Evolutionary conservation across 768 basidiomycete genomes (phyloP).

Genomic region (Lactarius sanguifluus): DNA sequence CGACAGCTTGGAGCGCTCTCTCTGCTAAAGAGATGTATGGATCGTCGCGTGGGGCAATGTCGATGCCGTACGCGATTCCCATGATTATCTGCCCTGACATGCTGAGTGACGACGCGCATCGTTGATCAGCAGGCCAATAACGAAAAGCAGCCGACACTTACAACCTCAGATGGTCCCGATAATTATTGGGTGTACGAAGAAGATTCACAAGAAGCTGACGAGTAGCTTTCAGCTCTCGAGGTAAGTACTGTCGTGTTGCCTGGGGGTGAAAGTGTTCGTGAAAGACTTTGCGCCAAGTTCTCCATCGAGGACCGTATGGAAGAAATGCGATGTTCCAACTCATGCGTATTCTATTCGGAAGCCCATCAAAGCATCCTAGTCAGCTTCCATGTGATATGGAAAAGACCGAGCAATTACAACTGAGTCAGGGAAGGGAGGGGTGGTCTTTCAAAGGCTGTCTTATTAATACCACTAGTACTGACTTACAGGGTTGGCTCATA

Average conservation of each 20-base stretch:
- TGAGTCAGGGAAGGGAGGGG: too few relatives aligned
- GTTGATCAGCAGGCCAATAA: too few relatives aligned
- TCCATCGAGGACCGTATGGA: slow-evolving; percentile 12
- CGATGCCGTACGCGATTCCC: slow-evolving; percentile 31
- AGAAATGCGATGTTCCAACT: not conserved
- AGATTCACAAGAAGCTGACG: slow-evolving; percentile 1
- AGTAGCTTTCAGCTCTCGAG: slow-evolving; percentile 3
- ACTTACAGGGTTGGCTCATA: not conserved
- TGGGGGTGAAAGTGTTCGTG: slow-evolving; percentile 14
- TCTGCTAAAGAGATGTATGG: slow-evolving; percentile 15
- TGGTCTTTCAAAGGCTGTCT: too few relatives aligned
- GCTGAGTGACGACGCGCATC: not conserved
- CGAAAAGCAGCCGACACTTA: not conserved
- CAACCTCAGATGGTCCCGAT: slow-evolving; percentile 9
- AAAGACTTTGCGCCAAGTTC: slow-evolving; percentile 18
- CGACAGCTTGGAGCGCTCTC: slow-evolving; percentile 10
- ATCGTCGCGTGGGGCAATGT: slow-evolving; percentile 17
- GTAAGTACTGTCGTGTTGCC: slow-evolving; percentile 4
- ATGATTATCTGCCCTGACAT: slow-evolving; percentile 30
- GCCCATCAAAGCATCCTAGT: too few relatives aligned
- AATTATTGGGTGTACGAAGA: slow-evolving; percentile 10
- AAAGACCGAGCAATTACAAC: too few relatives aligned
- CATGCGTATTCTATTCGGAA: too few relatives aligned
- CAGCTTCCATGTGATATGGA: too few relatives aligned
- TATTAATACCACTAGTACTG: not conserved